Evolutionary conservation across 805 yeast species (phyloP), one percentile per base, ranked within the genome.

Genomic region (Lipomyces japonicus): DNA sequence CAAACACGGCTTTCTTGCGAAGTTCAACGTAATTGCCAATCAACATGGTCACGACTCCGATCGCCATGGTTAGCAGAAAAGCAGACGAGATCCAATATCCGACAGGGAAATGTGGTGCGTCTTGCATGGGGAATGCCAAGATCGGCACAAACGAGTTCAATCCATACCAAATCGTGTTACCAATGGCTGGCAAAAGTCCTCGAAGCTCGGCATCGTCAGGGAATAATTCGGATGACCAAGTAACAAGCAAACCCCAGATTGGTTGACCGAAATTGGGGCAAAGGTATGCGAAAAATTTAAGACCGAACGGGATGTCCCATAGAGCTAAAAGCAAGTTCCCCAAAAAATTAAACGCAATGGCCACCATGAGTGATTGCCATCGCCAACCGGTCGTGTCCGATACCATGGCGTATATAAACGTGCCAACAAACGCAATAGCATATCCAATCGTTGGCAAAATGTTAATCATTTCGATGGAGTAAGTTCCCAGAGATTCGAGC

Each of bases 201-300:
- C 37, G 14, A n/a, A 44, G 43, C 25, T 45, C 49, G 9, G 49
- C 39, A 19, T 45, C 49, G 38, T 45, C 49, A 22, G 42, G 49
- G 46, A 45, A 45, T 16, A 50, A 26, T 21, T 40, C 49, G 16
- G 49, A 25, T 6, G 47, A 37, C 49, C 49, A 45, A 14, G 49
- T 45, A 18, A 45, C 24, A 19, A 45, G 42, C n/a, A 45, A 37
- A 4, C 39, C 49, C 49, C 49, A 45, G 10, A 45, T 50, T 7
- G 49, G 46, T 21, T 45, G 42, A 18, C 49, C 49, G n/a, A 45
- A 16, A 18, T 45, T 50, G 10, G 46, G 38, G 23, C 42, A 31
- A 34, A 39, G 42, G n/a, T 28, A 22, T n/a, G 49, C 44, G 26
- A 40, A 22, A 18, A 43, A 45, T 24, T 39, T 45, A 10, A 45